Conservation (phyloP, 2,329 filamentous ascomycete species). For the Epichloe hybrida region DNA sequence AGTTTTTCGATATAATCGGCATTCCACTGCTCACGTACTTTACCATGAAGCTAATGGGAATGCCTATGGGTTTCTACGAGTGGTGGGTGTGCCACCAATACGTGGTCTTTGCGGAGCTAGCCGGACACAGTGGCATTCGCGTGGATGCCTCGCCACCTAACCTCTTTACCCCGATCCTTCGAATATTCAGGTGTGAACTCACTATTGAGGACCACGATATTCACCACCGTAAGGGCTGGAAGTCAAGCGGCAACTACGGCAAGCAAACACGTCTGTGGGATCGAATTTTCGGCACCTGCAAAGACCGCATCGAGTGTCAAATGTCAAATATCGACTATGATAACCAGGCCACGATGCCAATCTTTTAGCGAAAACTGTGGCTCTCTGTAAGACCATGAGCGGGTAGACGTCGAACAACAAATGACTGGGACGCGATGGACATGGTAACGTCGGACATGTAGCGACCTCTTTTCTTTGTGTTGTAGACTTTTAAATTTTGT, state of each 20-base stretch:
- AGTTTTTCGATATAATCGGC: conserved; percentile 3
- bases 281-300: conserved; percentile 3
- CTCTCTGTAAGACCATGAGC: no score
- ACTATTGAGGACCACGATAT: conserved; percentile 6
- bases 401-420: no score
- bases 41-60: conserved; percentile 3
- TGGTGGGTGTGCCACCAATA: conserved; percentile 7
- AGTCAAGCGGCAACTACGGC: conserved; percentile 4
- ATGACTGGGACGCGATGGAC: no score
- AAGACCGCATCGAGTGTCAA: conserved; percentile 1
- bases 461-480: no score
- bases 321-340: no score
- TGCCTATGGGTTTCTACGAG: conserved; percentile 6
- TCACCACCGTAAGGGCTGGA: conserved; percentile 6
- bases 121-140: conserved; percentile 4
- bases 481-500: no score
- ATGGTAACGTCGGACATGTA: no score
- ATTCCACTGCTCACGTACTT: conserved; percentile 5
- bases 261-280: conserved; percentile 6
- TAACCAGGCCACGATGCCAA: no score
- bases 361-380: no score
- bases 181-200: background rate
- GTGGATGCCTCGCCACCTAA: conserved; percentile 2
- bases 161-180: conserved; percentile 1
- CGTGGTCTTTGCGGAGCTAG: conserved; percentile 4